Conservation (phyloP, 2,329 filamentous ascomycete genomes). For the Botrytis medusae region DNA sequence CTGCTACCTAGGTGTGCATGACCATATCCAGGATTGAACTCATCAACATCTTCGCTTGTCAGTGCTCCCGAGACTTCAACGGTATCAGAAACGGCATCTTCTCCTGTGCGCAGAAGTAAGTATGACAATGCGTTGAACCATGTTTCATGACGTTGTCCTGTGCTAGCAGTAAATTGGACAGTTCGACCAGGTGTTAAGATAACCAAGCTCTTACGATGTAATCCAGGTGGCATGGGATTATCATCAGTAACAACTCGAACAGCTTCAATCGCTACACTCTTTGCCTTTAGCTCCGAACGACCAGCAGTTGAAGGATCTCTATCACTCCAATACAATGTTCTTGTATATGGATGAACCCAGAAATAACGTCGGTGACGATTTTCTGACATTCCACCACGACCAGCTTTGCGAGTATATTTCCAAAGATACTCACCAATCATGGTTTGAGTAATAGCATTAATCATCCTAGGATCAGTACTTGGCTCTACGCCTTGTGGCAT, state of each 20-base stretch:
- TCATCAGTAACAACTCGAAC: conserved; percentile 88
- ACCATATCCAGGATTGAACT: conserved; percentile 70
- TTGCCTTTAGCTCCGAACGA: conserved; percentile 72
- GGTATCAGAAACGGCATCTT: conserved; percentile 56
- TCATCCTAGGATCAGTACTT: conserved; percentile 92
- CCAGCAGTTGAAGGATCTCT: conserved; percentile 78
- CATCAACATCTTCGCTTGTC: conserved; percentile 64
- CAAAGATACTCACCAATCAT: conserved; percentile 99
- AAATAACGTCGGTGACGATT: conserved; percentile 94
- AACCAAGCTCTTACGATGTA: conserved; percentile 91
- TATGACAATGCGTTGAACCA: conserved; percentile 99
- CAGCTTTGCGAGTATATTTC: conserved; percentile 97
- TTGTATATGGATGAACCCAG: conserved; percentile 98
- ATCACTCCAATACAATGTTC: conserved; percentile 95
- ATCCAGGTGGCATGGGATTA: conserved; percentile 90
- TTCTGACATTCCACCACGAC: conserved; percentile 82
- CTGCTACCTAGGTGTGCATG: conserved; percentile 41
- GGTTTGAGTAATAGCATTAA: conserved; percentile 97
- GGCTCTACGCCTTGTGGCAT: conserved; percentile 61
- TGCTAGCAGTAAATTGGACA: conserved; percentile 92
- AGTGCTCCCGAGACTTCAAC: conserved; percentile 58
- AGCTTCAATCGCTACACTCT: conserved; percentile 92
- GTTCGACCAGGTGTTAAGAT: conserved; percentile 85
- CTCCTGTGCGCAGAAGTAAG: conserved; percentile 75
- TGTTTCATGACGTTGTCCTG: conserved; percentile 91